These are phyloP conservation scores for Lycium ferocissimum DNA, from an alignment of 257 asterid species.

Conservation along the genomic window DNA sequence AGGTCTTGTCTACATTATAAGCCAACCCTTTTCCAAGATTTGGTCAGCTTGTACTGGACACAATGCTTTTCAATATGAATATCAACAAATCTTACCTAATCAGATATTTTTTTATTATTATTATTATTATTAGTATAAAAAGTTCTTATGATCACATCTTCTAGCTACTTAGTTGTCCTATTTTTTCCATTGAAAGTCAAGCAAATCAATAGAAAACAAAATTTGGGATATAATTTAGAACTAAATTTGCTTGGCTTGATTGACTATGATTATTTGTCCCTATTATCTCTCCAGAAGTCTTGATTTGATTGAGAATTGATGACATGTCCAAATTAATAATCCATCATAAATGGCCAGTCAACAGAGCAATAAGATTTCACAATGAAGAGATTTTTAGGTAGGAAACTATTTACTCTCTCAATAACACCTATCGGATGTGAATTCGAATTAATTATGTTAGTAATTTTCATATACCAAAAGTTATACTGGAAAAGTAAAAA, in stretches of 20 bases:
- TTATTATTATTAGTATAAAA: background rate
- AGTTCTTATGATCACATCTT: background rate
- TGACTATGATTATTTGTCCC: slow-evolving; percentile 1
- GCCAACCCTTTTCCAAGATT: slow-evolving; percentile 42
- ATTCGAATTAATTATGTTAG: background rate
- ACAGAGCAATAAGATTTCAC: background rate
- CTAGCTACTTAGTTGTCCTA: background rate
- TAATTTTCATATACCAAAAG: background rate
- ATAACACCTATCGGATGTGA: background rate
- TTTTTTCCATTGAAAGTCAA: background rate
- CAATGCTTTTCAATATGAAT: slow-evolving; percentile 29
- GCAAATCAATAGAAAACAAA: slow-evolving; percentile 5
- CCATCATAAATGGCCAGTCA: background rate
- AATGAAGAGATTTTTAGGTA: background rate
- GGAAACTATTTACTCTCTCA: background rate
- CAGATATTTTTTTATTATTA: slow-evolving; percentile 7
- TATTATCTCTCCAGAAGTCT: background rate
- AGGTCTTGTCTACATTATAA: slow-evolving; percentile 48
- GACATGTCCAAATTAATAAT: background rate
- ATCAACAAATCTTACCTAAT: slow-evolving; percentile 43
- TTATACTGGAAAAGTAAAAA: background rate
- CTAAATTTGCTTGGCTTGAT: background rate
- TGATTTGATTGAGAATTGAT: background rate
- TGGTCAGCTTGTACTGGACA: slow-evolving; percentile 35
- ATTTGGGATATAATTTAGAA: background rate